Evolutionary conservation across 2,329 filamentous ascomycete species (phyloP).

Genomic region (Talaromyces albobiverticillius): DNA sequence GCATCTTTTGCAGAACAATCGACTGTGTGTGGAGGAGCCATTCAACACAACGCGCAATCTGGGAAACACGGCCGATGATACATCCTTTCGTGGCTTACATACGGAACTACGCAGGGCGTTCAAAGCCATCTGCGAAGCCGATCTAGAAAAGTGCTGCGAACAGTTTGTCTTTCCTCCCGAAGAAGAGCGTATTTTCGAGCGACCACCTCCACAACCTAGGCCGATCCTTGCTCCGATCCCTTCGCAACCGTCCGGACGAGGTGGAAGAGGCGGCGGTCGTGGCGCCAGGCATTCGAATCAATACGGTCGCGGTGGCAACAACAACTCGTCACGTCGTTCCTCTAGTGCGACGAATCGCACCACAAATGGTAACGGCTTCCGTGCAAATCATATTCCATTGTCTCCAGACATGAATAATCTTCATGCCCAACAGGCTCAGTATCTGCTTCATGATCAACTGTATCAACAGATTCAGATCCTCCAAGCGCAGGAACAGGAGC

Average conservation of each 20-base stretch:
- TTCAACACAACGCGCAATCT: constrained; percentile 89
- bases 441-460: constrained; percentile 47
- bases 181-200: constrained; percentile 61
- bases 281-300: constrained; percentile 50
- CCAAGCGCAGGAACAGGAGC: constrained; percentile 49
- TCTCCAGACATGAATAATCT: constrained; percentile 38
- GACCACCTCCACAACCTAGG: constrained; percentile 55
- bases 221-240: constrained; percentile 48
- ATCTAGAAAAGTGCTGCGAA: constrained; percentile 80
- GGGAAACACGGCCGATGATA: constrained; percentile 94
- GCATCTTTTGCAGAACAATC: constrained; percentile 75
- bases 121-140: constrained; percentile 72
- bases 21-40: constrained; percentile 91
- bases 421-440: constrained; percentile 47
- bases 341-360: constrained; percentile 54
- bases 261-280: constrained; percentile 48
- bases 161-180: constrained; percentile 85
- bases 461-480: constrained; percentile 50
- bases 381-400: constrained; percentile 34
- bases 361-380: constrained; percentile 28
- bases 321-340: constrained; percentile 51
- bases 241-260: constrained; percentile 43
- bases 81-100: constrained; percentile 87
- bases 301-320: constrained; percentile 47
- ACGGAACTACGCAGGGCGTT: constrained; percentile 86